Percentiles rank a stretch among this genome's conserved stretches.
phyloP scores from a whole-genome alignment of 129 eudicot genomes.

The Solidago caesia region DNA sequence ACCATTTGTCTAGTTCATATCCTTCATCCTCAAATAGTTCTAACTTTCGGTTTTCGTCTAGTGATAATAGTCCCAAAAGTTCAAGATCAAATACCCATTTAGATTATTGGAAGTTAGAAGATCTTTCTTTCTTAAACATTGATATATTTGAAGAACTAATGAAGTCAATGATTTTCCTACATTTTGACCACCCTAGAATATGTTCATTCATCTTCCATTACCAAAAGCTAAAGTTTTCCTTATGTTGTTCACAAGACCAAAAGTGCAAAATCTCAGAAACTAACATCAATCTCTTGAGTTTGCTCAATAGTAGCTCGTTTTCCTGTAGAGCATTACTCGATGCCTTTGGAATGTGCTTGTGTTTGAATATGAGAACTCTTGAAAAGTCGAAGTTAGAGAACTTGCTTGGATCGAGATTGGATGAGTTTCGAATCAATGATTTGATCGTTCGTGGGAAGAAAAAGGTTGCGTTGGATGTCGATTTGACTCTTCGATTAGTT shows the following conservation, averaged over 20 bases:
- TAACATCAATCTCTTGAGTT: constrained; percentile 37
- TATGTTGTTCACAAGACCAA: constrained; percentile 27
- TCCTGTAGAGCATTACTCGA: constrained; percentile 36
- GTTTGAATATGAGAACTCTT: constrained; percentile 32
- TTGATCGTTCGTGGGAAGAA: constrained; percentile 45
- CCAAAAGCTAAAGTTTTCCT: constrained; percentile 35
- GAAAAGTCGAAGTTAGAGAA: constrained; percentile 33
- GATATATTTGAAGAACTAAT: constrained; percentile 38
- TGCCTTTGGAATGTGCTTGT: constrained; percentile 37
- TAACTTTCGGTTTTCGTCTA: constrained; percentile 35
- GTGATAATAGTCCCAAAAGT: constrained; percentile 39
- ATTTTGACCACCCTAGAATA: constrained; percentile 41
- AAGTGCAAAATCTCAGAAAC: constrained; percentile 38
- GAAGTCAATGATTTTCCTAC: constrained; percentile 40
- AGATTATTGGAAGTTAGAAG: constrained; percentile 50
- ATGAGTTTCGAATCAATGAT: constrained; percentile 54
- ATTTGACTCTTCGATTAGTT: constrained; percentile 43
- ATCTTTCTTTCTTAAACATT: constrained; percentile 38
- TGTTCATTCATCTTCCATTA: constrained; percentile 52
- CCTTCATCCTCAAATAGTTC: constrained; percentile 45
- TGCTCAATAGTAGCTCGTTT: constrained; percentile 38
- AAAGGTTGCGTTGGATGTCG: constrained; percentile 42
- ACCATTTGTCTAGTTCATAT: constrained; percentile 31
- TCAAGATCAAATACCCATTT: constrained; percentile 22
- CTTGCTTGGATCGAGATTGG: constrained; percentile 49